These are phyloP conservation scores for Clarireedia homoeocarpa DNA, from an alignment of 2,329 filamentous ascomycete genomes.

Conservation along the genomic window DNA sequence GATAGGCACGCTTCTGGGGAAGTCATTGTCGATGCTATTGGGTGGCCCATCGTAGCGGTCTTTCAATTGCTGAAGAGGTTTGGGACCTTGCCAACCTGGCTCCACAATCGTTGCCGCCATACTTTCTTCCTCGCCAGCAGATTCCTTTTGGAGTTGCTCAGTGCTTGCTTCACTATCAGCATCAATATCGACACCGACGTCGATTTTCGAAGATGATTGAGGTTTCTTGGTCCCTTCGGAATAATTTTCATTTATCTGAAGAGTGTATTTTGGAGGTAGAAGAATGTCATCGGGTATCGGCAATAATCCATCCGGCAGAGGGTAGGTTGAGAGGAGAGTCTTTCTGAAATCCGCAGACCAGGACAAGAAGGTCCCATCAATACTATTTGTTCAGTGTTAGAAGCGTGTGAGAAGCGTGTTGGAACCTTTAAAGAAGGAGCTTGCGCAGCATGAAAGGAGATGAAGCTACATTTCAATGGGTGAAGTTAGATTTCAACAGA, in stretches of 20 bases:
- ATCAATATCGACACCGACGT: too few relatives aligned
- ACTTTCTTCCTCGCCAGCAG: not conserved
- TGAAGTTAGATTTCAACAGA: too few relatives aligned
- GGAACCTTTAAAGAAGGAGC: not conserved
- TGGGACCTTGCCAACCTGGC: not conserved
- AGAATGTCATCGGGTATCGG: slow-evolving; percentile 69
- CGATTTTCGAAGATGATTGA: not conserved
- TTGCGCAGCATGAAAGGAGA: not conserved
- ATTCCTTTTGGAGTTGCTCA: not conserved
- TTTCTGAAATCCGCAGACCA: slow-evolving; percentile 66
- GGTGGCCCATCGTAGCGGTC: not conserved
- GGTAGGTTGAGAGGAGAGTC: slow-evolving; percentile 58
- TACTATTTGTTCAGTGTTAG: slow-evolving; percentile 33
- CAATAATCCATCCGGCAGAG: slow-evolving; percentile 55
- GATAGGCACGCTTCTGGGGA: not conserved
- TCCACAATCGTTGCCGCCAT: not conserved
- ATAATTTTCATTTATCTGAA: slow-evolving; percentile 3
- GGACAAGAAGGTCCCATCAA: slow-evolving; percentile 72
- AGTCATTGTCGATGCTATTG: not conserved
- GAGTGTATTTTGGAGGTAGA: slow-evolving; percentile 53
- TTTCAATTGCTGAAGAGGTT: not conserved
- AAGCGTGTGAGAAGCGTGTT: not conserved
- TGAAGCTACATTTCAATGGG: not conserved
- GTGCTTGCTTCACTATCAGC: too few relatives aligned
- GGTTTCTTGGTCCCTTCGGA: not conserved